These are phyloP conservation scores for Fraxinus paxiana DNA, from an alignment of 305 asterid species.

Conservation along the genomic window DNA sequence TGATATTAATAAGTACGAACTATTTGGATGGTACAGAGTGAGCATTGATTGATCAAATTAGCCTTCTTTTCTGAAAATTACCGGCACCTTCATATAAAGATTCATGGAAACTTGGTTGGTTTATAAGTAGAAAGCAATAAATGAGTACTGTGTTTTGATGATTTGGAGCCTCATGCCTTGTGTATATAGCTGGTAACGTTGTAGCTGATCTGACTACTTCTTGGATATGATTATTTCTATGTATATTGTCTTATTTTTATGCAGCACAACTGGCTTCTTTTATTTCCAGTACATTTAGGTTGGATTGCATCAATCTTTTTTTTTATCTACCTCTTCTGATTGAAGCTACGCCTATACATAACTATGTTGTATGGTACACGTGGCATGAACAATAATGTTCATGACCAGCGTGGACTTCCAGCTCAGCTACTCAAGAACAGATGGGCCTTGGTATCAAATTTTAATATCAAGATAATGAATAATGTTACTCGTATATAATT, in stretches of 20 bases:
- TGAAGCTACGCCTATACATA: not conserved
- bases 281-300: not conserved
- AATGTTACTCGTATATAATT: not conserved
- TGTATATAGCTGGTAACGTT: constrained; percentile 32
- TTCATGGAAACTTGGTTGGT: constrained; percentile 17
- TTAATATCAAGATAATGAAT: not conserved
- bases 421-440: not conserved
- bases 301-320: not conserved
- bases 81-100: constrained; percentile 20
- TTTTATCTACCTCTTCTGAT: not conserved
- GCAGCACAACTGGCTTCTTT: not conserved
- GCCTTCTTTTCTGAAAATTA: constrained; percentile 12
- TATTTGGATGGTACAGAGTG: constrained; percentile 32
- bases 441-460: not conserved
- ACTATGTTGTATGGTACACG: not conserved
- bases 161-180: constrained; percentile 22
- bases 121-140: not conserved
- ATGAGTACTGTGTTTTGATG: constrained; percentile 4
- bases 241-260: constrained; percentile 13
- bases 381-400: not conserved
- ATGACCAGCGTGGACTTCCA: not conserved
- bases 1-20: constrained; percentile 18
- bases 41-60: constrained; percentile 19
- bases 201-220: constrained; percentile 25
- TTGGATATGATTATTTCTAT: constrained; percentile 31